Percentiles rank a stretch among this genome's conserved stretches.
Evolutionary conservation across 2,329 filamentous ascomycete genomes (phyloP).

Genomic region (Diaporthe caulivora): DNA sequence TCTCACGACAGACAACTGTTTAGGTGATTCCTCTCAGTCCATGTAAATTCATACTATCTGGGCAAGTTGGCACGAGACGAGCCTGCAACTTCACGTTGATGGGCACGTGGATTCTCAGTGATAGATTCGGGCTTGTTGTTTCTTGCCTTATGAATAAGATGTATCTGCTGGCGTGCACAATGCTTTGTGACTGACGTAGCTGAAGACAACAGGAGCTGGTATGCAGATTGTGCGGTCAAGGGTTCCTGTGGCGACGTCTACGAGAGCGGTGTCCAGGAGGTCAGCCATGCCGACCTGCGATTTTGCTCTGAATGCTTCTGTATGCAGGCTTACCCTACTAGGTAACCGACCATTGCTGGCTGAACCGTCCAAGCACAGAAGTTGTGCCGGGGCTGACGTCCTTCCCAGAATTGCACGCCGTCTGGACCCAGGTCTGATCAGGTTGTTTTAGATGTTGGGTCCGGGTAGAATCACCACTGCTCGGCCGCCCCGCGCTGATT

Average conservation of each 20-base stretch:
- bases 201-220: not conserved
- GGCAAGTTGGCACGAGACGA: no score
- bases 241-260: not conserved
- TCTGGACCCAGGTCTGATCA: no score
- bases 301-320: not conserved
- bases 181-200: no score
- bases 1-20: not conserved
- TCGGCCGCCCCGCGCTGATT: not conserved
- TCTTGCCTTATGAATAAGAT: no score
- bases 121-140: no score
- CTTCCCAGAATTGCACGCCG: not conserved
- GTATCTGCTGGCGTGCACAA: no score
- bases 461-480: not conserved
- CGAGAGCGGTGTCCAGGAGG: not conserved
- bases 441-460: not conserved
- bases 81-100: no score
- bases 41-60: no score
- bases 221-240: not conserved
- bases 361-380: not conserved
- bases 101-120: no score
- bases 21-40: no score
- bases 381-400: not conserved
- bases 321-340: not conserved
- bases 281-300: not conserved
- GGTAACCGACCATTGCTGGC: not conserved